Evolutionary conservation across 352 stramenopile genomes (phyloP).

Genomic region (Phytophthora crassamura): DNA sequence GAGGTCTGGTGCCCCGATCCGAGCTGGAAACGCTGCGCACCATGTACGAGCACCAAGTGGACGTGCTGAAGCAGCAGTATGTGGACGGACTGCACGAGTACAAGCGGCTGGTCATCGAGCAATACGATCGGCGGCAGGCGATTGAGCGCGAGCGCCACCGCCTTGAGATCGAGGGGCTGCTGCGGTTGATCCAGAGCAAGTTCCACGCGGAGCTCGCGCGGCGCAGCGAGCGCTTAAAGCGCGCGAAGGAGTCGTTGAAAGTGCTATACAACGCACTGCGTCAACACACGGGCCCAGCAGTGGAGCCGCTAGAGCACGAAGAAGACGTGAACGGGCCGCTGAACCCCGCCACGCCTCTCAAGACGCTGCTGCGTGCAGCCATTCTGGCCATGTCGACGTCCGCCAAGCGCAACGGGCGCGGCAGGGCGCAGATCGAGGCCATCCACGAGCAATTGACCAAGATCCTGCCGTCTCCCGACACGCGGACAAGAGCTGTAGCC

Average conservation of each 20-base stretch:
- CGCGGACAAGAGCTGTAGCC: conserved; percentile 28
- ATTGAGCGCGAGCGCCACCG: conserved; percentile 66
- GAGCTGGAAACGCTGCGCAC: conserved; percentile 54
- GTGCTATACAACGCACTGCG: conserved; percentile 62
- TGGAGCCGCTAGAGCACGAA: background rate
- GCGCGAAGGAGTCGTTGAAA: conserved; percentile 69
- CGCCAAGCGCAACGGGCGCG: conserved; percentile 48
- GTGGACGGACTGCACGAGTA: conserved; percentile 65
- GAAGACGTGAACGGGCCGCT: conserved; percentile 27
- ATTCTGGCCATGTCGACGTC: conserved; percentile 77
- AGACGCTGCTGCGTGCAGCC: conserved; percentile 60
- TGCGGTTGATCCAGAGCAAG: conserved; percentile 66
- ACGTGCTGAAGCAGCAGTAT: conserved; percentile 65
- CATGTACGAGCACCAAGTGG: conserved; percentile 49
- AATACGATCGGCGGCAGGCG: conserved; percentile 66
- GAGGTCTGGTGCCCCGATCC: conserved; percentile 24
- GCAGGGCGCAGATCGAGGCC: conserved; percentile 41
- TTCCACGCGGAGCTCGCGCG: conserved; percentile 66
- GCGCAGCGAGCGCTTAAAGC: conserved; percentile 53
- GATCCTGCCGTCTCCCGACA: conserved; percentile 1
- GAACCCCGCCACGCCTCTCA: conserved; percentile 42
- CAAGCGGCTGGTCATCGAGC: conserved; percentile 75
- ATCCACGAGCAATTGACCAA: conserved; percentile 52
- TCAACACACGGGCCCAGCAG: conserved; percentile 10
- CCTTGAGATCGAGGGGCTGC: conserved; percentile 66